phyloP scores from a whole-genome alignment of 108 stramenopile species.

The Aureococcus anophagefferens region DNA sequence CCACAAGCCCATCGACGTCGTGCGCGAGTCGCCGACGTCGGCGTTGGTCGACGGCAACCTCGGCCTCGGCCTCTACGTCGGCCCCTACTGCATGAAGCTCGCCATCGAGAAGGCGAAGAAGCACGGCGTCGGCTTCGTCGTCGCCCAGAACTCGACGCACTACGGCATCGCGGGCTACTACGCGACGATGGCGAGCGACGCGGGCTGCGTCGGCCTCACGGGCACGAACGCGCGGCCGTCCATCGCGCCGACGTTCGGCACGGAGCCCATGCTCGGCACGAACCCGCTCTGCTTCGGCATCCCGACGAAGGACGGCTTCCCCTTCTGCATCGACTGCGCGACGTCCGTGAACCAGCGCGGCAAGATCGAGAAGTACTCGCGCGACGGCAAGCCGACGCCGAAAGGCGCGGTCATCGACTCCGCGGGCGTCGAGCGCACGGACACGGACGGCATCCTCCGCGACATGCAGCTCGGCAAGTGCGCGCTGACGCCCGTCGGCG shows the following conservation, averaged over 20 bases:
- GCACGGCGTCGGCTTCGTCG: conserved; percentile 52
- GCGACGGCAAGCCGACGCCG: conserved; percentile 48
- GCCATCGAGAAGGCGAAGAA: conserved; percentile 60
- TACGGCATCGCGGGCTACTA: conserved; percentile 61
- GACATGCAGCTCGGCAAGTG: conserved; percentile 58
- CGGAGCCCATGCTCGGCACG: conserved; percentile 51
- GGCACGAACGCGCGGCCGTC: conserved; percentile 57
- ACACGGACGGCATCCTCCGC: conserved; percentile 51
- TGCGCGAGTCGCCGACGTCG: conserved; percentile 42
- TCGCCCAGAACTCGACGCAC: conserved; percentile 50
- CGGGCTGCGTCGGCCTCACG: conserved; percentile 45
- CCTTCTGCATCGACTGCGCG: conserved; percentile 57
- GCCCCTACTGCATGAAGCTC: conserved; percentile 56
- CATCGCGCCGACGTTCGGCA: conserved; percentile 57
- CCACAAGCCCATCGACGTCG: conserved; percentile 38
- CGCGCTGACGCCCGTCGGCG: conserved; percentile 53
- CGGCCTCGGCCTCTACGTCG: conserved; percentile 54
- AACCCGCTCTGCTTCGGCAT: conserved; percentile 53
- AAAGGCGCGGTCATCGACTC: conserved; percentile 50
- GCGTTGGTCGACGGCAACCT: conserved; percentile 51
- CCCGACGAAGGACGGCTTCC: conserved; percentile 43
- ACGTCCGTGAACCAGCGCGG: conserved; percentile 56
- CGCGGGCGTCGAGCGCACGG: conserved; percentile 48
- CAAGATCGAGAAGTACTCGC: conserved; percentile 52
- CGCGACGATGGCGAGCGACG: conserved; percentile 52